Conservation (phyloP, 78 protist genomes). For the Blattamonas nauphoetae region DNA sequence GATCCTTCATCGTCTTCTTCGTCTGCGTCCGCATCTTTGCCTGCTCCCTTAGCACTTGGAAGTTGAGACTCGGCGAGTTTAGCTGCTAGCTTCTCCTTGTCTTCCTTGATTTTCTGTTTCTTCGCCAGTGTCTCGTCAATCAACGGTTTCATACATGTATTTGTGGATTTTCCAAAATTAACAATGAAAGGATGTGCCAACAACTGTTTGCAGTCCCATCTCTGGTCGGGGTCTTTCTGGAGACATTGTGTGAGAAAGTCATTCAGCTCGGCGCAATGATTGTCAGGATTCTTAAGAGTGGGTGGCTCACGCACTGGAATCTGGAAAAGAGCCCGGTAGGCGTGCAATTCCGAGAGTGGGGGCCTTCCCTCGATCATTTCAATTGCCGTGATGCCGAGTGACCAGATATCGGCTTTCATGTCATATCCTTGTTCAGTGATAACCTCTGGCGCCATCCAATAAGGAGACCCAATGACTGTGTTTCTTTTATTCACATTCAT, state of each 20-base stretch:
- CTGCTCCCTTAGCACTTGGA: background rate
- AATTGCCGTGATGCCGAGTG: constrained; percentile 69
- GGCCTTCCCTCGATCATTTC: constrained; percentile 65
- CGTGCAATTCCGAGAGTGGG: constrained; percentile 64
- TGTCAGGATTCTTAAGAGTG: constrained; percentile 31
- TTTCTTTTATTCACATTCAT: background rate
- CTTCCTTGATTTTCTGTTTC: background rate
- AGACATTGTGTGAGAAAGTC: constrained; percentile 52
- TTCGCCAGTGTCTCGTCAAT: constrained; percentile 27
- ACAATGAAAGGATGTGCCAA: background rate
- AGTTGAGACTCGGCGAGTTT: background rate
- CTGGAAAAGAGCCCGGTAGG: constrained; percentile 61
- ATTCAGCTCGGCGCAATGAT: constrained; percentile 44
- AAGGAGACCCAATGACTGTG: background rate
- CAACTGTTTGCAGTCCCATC: background rate
- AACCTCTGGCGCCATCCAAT: constrained; percentile 16
- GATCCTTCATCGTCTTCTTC: background rate
- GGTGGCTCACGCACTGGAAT: constrained; percentile 63
- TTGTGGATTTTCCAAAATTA: background rate
- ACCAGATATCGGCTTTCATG: constrained; percentile 66
- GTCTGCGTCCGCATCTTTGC: background rate
- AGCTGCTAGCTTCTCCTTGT: background rate
- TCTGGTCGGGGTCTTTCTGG: constrained; percentile 44
- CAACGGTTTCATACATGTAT: constrained; percentile 55
- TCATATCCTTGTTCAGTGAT: background rate